Conservation (phyloP, 2,329 filamentous ascomycete species). For the Parastagonospora avenae region DNA sequence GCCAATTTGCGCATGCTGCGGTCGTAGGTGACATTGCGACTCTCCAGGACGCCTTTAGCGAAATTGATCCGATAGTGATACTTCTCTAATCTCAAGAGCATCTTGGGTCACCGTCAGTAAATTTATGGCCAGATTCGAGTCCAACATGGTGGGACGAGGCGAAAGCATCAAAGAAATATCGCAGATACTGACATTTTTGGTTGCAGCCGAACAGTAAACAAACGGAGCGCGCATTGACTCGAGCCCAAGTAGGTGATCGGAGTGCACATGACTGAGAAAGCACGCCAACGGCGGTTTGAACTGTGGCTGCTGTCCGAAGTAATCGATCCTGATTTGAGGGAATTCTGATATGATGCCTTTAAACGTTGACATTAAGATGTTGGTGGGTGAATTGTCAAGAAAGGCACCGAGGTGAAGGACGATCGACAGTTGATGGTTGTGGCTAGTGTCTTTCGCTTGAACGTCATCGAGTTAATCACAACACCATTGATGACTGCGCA, state of each 20-base stretch:
- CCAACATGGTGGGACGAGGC: background rate
- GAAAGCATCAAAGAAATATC: background rate
- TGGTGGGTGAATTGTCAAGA: background rate
- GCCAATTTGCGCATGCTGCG: conserved; percentile 74
- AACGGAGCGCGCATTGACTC: conserved; percentile 79
- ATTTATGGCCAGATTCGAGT: background rate
- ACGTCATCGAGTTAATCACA: background rate
- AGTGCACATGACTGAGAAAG: conserved; percentile 92
- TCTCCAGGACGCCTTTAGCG: conserved; percentile 76
- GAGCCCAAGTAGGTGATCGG: conserved; percentile 82
- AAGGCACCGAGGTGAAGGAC: background rate
- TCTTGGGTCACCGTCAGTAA: conserved; percentile 35
- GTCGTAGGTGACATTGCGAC: conserved; percentile 71
- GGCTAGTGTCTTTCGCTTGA: conserved; percentile 1
- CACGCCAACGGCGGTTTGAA: conserved; percentile 72
- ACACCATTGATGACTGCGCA: background rate
- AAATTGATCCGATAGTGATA: conserved; percentile 82
- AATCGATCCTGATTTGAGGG: conserved; percentile 81
- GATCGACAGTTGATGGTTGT: background rate
- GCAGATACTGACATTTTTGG: conserved; percentile 62
- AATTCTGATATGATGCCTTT: conserved; percentile 64
- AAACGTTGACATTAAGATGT: conserved; percentile 40
- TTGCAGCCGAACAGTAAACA: conserved; percentile 87
- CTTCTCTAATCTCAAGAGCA: conserved; percentile 80
- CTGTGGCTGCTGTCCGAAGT: conserved; percentile 67